A percentile compares a stretch with the other conserved stretches of the same genome.
Conservation (phyloP, 2,329 filamentous ascomycete species). For the Incumbomyces delicatus region DNA sequence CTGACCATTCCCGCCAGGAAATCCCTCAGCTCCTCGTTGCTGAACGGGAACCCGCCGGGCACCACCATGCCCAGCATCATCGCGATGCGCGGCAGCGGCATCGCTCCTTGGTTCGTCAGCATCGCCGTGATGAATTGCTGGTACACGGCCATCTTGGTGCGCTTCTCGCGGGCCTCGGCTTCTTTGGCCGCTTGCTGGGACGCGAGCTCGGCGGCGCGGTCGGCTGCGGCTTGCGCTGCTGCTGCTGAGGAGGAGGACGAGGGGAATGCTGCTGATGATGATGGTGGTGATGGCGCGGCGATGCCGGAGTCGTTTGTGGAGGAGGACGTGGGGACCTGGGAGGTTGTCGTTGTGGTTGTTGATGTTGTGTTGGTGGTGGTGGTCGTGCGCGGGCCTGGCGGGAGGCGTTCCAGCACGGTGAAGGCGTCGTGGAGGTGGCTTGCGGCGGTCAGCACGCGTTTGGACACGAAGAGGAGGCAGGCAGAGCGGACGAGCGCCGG, state of each 20-base stretch:
- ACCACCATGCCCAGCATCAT: conserved; percentile 96
- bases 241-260: conserved; percentile 7
- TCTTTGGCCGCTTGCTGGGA: conserved; percentile 35
- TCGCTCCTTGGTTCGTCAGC: conserved; percentile 82
- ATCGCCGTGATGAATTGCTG: conserved; percentile 90
- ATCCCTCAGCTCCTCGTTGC: conserved; percentile 74
- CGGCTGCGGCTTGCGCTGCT: conserved; percentile 20
- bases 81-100: conserved; percentile 70
- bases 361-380: conserved; percentile 11
- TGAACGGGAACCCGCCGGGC: conserved; percentile 78
- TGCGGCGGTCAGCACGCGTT: conserved; percentile 39
- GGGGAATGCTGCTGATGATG: background rate
- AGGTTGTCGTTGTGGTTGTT: conserved; percentile 13
- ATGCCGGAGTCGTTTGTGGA: conserved; percentile 16
- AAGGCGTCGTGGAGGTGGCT: conserved; percentile 41
- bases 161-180: conserved; percentile 47
- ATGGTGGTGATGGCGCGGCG: conserved; percentile 11
- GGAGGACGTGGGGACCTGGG: too few species aligned
- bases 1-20: conserved; percentile 71
- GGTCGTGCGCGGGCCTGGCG: conserved; percentile 29
- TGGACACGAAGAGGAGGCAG: conserved; percentile 54
- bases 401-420: conserved; percentile 47
- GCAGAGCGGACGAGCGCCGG: conserved; percentile 48
- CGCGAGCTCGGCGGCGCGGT: conserved; percentile 32
- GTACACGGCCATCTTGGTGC: conserved; percentile 65